Conservation (phyloP, 805 yeast genomes). For the Candida germanica region DNA sequence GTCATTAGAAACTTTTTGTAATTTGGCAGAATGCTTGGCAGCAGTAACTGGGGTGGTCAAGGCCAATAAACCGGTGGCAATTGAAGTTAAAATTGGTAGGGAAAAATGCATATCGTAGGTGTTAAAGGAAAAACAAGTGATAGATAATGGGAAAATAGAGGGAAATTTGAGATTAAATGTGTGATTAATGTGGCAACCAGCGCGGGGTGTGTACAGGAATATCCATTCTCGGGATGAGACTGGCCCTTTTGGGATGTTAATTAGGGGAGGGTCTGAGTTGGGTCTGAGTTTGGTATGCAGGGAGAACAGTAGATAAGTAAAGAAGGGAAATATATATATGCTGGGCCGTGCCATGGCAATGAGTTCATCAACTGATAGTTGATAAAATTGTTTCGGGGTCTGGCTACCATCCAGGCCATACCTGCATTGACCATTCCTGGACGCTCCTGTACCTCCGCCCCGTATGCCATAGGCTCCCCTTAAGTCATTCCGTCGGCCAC, state of each 20-base stretch:
- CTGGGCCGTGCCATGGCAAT: too few relatives aligned
- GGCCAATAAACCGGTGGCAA: constrained; percentile 39
- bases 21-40: constrained; percentile 52
- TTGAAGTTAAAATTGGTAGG: constrained; percentile 37
- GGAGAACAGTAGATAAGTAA: too few relatives aligned
- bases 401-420: too few relatives aligned
- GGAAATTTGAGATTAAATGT: background rate
- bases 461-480: too few relatives aligned
- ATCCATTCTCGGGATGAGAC: background rate
- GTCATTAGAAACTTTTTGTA: constrained; percentile 56
- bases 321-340: too few relatives aligned
- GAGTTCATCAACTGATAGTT: too few relatives aligned
- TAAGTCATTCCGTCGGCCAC: too few relatives aligned
- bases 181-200: constrained; percentile 8
- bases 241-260: background rate
- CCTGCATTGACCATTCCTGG: too few relatives aligned
- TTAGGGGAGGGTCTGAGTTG: too few relatives aligned
- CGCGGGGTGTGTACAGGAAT: constrained; percentile 1
- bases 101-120: constrained; percentile 9
- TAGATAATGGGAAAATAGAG: background rate
- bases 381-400: too few relatives aligned
- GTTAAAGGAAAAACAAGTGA: background rate
- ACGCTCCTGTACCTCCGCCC: too few relatives aligned
- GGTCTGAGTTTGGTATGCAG: too few relatives aligned
- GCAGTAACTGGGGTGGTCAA: constrained; percentile 40